Evolutionary conservation across 176 grass and related monocot species (phyloP).

Genomic region (Lolium perenne): DNA sequence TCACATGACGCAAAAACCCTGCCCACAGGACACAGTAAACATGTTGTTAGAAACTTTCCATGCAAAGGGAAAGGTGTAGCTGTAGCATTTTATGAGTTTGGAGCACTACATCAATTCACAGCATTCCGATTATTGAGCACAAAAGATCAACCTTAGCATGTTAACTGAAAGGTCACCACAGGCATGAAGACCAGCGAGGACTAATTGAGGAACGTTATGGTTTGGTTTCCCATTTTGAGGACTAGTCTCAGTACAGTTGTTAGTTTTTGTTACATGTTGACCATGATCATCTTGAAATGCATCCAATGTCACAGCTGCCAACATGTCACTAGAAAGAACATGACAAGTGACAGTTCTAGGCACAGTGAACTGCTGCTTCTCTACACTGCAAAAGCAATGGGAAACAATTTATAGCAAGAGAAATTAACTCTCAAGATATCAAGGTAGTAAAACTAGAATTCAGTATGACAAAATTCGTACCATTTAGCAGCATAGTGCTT

Average conservation of each 20-base stretch:
- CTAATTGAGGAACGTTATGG: conserved; percentile 47
- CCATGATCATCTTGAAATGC: conserved; percentile 53
- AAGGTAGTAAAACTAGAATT: neutral
- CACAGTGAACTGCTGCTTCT: conserved; percentile 63
- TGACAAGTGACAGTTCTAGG: conserved; percentile 82
- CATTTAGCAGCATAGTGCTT: conserved; percentile 83
- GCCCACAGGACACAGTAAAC: conserved; percentile 48
- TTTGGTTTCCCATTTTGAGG: conserved; percentile 40
- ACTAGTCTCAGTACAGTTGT: conserved; percentile 7
- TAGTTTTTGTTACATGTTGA: conserved; percentile 38
- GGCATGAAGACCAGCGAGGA: conserved; percentile 93
- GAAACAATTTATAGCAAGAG: neutral
- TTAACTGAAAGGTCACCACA: conserved; percentile 97
- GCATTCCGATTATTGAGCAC: conserved; percentile 20
- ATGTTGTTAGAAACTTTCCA: conserved; percentile 38
- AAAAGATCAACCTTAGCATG: conserved; percentile 83
- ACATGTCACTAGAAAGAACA: conserved; percentile 82
- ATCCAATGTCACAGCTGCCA: conserved; percentile 64
- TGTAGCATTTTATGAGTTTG: conserved; percentile 2
- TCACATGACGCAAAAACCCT: conserved; percentile 78
- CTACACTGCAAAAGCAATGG: conserved; percentile 43
- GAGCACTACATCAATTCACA: neutral
- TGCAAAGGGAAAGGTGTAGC: neutral
- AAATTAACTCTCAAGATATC: conserved; percentile 10
- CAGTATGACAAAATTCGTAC: conserved; percentile 44